Conservation (phyloP, 1,284 basidiomycete species). For the Coriolopsis trogii region DNA sequence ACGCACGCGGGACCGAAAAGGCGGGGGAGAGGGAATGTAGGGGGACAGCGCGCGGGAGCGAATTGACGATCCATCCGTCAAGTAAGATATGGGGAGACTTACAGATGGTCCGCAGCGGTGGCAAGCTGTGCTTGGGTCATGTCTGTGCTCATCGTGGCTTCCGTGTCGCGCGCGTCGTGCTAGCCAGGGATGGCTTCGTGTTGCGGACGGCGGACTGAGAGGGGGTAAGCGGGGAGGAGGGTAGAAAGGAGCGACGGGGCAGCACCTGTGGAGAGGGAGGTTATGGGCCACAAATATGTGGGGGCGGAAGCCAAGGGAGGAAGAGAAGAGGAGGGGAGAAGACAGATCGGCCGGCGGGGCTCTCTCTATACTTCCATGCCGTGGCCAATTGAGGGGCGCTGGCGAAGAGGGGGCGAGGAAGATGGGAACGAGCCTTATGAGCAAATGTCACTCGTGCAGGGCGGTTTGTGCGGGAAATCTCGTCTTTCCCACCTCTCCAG, state of each 20-base stretch:
- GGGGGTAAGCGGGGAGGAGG: constrained; percentile 10
- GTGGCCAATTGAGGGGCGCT: constrained; percentile 19
- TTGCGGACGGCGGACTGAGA: constrained; percentile 4
- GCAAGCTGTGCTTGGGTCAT: constrained; percentile 19
- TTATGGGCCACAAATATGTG: constrained; percentile 10
- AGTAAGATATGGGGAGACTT: constrained; percentile 7
- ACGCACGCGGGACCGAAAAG: not conserved
- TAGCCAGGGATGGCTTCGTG: not conserved
- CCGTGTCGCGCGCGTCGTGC: constrained; percentile 7
- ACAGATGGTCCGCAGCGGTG: constrained; percentile 28
- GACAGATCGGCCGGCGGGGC: constrained; percentile 15
- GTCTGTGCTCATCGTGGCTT: constrained; percentile 19
- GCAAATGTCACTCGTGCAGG: no score
- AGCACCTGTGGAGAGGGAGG: constrained; percentile 3
- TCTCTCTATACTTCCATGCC: constrained; percentile 10
- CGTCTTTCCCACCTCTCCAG: not conserved
- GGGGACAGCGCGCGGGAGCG: not conserved
- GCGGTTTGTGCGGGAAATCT: not conserved
- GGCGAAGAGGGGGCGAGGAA: constrained; percentile 9
- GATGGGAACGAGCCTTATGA: no score
- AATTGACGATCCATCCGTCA: constrained; percentile 2
- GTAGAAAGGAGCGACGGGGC: constrained; percentile 5
- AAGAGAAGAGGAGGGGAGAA: constrained; percentile 12
- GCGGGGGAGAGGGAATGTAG: not conserved
- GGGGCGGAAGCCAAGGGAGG: constrained; percentile 7